Conservation (phyloP, 139 green algal species). For the Chlamydomonas applanata region DNA sequence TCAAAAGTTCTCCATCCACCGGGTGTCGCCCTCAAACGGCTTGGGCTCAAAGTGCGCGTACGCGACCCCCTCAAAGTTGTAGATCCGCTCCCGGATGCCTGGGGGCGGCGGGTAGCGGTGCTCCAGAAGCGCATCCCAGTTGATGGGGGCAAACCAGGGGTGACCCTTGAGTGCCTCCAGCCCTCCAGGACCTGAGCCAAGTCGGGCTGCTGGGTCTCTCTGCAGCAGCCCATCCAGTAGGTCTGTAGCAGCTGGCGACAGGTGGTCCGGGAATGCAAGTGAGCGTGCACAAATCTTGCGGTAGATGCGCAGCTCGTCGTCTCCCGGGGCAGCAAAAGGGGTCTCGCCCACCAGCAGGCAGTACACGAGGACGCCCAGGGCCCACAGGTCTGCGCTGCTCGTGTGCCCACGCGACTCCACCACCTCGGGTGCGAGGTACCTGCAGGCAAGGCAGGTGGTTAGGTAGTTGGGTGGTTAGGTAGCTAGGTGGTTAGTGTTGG, state of each 20-base stretch:
- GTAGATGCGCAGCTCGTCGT: conserved; percentile 68
- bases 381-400: conserved; percentile 63
- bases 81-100: conserved; percentile 43
- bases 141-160: conserved; percentile 61
- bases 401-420: conserved; percentile 12
- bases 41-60: conserved; percentile 46
- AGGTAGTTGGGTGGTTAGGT: no score
- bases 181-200: conserved; percentile 17
- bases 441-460: neutral
- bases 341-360: conserved; percentile 57
- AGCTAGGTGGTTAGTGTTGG: no score
- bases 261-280: conserved; percentile 39
- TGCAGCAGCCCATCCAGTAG: conserved; percentile 57
- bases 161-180: conserved; percentile 57
- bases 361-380: conserved; percentile 71
- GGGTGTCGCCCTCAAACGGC: conserved; percentile 30
- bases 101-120: conserved; percentile 25
- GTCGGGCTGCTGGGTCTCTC: conserved; percentile 32
- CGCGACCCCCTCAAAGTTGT: conserved; percentile 45
- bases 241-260: conserved; percentile 44
- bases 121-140: conserved; percentile 60
- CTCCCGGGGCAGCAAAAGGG: conserved; percentile 43
- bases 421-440: conserved; percentile 32
- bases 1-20: conserved; percentile 43
- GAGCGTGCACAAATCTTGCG: conserved; percentile 33